A percentile compares a stretch with the other conserved stretches of the same genome.
These are phyloP conservation scores for Hygrophoropsis aurantiaca DNA, from an alignment of 768 basidiomycete genomes.

Conservation along the genomic window DNA sequence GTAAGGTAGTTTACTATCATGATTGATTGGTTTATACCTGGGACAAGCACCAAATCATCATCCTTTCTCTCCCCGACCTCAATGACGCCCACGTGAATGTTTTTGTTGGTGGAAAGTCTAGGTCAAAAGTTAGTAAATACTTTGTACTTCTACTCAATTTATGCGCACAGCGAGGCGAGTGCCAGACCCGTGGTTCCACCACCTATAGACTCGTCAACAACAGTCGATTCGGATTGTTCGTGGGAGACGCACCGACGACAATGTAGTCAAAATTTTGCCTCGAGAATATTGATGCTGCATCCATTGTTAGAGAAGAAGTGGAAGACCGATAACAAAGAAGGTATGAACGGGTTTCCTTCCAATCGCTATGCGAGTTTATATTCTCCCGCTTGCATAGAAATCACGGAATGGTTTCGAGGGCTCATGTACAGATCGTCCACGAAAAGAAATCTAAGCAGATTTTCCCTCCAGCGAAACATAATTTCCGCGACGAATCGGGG, in stretches of 20 bases:
- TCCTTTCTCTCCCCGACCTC: constrained; percentile 13
- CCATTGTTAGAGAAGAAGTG: constrained; percentile 1
- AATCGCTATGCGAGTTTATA: too few species aligned
- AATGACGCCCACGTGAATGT: constrained; percentile 11
- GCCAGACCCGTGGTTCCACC: constrained; percentile 14
- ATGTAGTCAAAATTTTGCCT: constrained; percentile 15
- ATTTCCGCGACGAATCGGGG: too few species aligned
- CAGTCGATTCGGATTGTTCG: neutral
- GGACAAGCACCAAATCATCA: constrained; percentile 11
- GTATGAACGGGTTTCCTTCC: neutral
- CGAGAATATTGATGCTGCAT: constrained; percentile 8
- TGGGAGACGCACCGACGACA: constrained; percentile 11
- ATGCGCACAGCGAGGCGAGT: constrained; percentile 12
- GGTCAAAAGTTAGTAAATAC: neutral
- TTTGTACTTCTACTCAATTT: too few species aligned
- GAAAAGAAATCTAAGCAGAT: too few species aligned
- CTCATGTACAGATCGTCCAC: too few species aligned
- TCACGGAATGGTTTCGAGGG: too few species aligned
- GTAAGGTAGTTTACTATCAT: neutral
- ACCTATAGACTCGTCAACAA: constrained; percentile 5
- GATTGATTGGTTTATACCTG: neutral
- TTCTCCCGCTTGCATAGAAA: too few species aligned
- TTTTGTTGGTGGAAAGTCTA: constrained; percentile 10
- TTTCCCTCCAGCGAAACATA: too few species aligned
- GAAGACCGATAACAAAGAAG: neutral